These are phyloP conservation scores for Penicillium parvum DNA, from an alignment of 495 filamentous ascomycete genomes.

Conservation along the genomic window DNA sequence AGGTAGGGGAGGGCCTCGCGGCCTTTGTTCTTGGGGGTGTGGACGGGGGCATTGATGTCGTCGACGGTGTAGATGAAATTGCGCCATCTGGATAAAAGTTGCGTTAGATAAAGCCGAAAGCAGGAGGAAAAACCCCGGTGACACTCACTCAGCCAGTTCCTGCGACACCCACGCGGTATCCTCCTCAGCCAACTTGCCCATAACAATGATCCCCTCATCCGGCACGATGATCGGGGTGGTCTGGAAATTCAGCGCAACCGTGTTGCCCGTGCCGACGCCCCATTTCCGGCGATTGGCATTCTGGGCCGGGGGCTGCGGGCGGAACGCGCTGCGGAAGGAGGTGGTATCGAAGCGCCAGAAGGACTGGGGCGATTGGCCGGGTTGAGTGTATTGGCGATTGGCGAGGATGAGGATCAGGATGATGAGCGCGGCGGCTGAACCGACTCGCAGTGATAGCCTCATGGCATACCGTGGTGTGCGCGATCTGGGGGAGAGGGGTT, in stretches of 20 bases:
- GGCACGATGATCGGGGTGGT: constrained; percentile 34
- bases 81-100: constrained; percentile 33
- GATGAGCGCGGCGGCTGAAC: constrained; percentile 30
- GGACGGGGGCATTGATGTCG: constrained; percentile 30
- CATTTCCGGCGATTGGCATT: constrained; percentile 23
- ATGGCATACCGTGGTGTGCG: constrained; percentile 36
- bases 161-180: constrained; percentile 39
- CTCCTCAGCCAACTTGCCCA: constrained; percentile 35
- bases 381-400: constrained; percentile 29
- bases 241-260: constrained; percentile 19
- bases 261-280: constrained; percentile 16
- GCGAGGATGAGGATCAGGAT: constrained; percentile 33
- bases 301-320: constrained; percentile 7
- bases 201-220: constrained; percentile 40
- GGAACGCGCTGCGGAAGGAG: constrained; percentile 15
- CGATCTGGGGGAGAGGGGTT: neutral
- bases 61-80: constrained; percentile 45
- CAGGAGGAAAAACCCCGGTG: neutral
- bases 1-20: constrained; percentile 47
- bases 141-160: constrained; percentile 38
- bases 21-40: constrained; percentile 45
- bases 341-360: constrained; percentile 32
- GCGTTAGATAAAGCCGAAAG: constrained; percentile 2
- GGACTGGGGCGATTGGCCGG: constrained; percentile 21
- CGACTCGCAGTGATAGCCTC: constrained; percentile 39